Conservation (phyloP, 192 early-diverging fungal species). For the Dimargaris verticillata region DNA sequence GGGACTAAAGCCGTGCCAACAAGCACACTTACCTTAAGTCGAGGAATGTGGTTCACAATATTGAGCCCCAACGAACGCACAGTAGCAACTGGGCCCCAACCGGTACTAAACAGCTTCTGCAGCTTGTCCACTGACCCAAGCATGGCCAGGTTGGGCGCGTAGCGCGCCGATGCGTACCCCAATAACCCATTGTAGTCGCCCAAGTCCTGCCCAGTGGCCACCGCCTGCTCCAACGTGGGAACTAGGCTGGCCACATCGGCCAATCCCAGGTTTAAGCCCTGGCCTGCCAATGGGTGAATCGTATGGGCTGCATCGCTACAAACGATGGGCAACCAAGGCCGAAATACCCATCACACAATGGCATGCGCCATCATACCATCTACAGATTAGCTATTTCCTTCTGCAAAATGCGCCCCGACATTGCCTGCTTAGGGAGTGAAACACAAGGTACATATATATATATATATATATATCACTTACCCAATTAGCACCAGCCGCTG, state of each 20-base stretch:
- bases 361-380: no score
- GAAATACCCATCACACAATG: no score
- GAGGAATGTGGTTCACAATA: conserved; percentile 42
- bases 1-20: no score
- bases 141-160: conserved; percentile 68
- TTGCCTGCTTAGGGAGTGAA: no score
- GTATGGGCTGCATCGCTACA: conserved; percentile 76
- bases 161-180: conserved; percentile 69
- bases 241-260: conserved; percentile 63
- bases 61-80: conserved; percentile 57
- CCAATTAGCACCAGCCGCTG: conserved; percentile 77
- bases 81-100: conserved; percentile 38
- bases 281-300: conserved; percentile 90
- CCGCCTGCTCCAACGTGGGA: conserved; percentile 40
- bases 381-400: no score
- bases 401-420: no score
- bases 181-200: conserved; percentile 58
- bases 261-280: conserved; percentile 88
- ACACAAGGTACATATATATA: no score
- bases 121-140: conserved; percentile 65
- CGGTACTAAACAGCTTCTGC: conserved; percentile 59
- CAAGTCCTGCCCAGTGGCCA: conserved; percentile 61
- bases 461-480: no score
- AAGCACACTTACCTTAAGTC: conserved; percentile 35
- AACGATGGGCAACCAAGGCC: no score